Evolutionary conservation across 768 basidiomycete species (phyloP), one percentile per base, ranked within the genome.

Genomic region (Brasilioporus rufonigricans): DNA sequence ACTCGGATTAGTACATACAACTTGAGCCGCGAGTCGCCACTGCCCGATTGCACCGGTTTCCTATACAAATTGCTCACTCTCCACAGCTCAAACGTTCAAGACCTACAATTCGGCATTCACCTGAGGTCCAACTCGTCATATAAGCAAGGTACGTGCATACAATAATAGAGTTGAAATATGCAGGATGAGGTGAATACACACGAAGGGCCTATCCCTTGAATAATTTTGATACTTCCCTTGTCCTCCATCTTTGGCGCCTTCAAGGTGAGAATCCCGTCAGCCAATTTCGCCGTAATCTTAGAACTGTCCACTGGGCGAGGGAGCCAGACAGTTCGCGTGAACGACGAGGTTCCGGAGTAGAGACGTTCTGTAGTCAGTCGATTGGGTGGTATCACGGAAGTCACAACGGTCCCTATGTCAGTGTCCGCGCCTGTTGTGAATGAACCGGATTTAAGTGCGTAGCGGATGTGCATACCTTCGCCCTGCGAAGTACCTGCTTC

Each of bases 321-420:
- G 24, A 91, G 75, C 81, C 85, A 86, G 12, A 91, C 78, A 0
- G 87, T 90, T 47, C 89, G 79, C 14, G 80, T 77, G 67, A 90
- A 91, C 3, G 76, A 70, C 3, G 80, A 67, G 44, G 77, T 78
- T 21, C 80, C 76, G 13, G 80, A 75, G 64, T 82, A 83, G n/a
- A 76, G 72, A 24, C 87, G 81, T 65, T 90, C 87, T 8, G 78
- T 67, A 3, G 85, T 76, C 40, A 87, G 70, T 57, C 81, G 78
- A 21, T 76, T 81, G 49, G 75, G 62, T 23, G 66, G 56, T 13
- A 56, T 44, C 19, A 64, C 60, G 4, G 67, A 38, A 44, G 33
- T 61, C 26, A 58, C 52, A 18, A 62, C 60, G 1, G 63, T 51
- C 35, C 35, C 35, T 29, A 9, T 29, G 12, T 59, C 65, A 40